Conservation (phyloP, 768 basidiomycete genomes). For the Termitomyces sp. region DNA sequence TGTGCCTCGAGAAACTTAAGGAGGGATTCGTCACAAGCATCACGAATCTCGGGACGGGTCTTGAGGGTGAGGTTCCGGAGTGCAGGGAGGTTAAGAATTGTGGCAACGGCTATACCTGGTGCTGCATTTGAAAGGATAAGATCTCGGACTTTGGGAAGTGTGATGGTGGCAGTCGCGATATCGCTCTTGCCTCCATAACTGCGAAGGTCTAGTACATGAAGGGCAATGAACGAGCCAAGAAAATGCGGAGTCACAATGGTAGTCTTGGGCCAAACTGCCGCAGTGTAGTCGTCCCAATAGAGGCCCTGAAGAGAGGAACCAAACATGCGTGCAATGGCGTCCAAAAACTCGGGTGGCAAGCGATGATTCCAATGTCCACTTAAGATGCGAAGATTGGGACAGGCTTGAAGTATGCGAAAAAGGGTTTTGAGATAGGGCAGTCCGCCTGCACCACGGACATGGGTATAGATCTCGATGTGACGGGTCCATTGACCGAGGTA, state of each 20-base stretch:
- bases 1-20: slow-evolving; percentile 39
- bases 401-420: slow-evolving; percentile 43
- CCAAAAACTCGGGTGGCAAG: slow-evolving; percentile 43
- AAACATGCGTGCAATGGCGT: slow-evolving; percentile 35
- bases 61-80: slow-evolving; percentile 43
- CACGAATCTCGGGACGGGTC: slow-evolving; percentile 20
- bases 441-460: slow-evolving; percentile 35
- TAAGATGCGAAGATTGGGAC: slow-evolving; percentile 44
- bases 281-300: slow-evolving; percentile 40
- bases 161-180: slow-evolving; percentile 23
- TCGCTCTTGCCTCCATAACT: slow-evolving; percentile 32
- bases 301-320: slow-evolving; percentile 41
- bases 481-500: slow-evolving; percentile 46
- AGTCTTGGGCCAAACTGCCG: slow-evolving; percentile 16
- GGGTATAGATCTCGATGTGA: slow-evolving; percentile 47
- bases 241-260: slow-evolving; percentile 33
- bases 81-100: slow-evolving; percentile 38
- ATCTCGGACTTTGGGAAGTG: slow-evolving; percentile 41
- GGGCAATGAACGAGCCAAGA: slow-evolving; percentile 22
- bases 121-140: slow-evolving; percentile 42
- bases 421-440: slow-evolving; percentile 39
- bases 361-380: slow-evolving; percentile 30
- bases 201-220: slow-evolving; percentile 48
- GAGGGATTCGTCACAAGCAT: slow-evolving; percentile 25
- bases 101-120: slow-evolving; percentile 36